A percentile compares a stretch with the other conserved stretches of the same genome.
phyloP scores from a whole-genome alignment of 129 eudicot genomes.

The Arctium lappa region DNA sequence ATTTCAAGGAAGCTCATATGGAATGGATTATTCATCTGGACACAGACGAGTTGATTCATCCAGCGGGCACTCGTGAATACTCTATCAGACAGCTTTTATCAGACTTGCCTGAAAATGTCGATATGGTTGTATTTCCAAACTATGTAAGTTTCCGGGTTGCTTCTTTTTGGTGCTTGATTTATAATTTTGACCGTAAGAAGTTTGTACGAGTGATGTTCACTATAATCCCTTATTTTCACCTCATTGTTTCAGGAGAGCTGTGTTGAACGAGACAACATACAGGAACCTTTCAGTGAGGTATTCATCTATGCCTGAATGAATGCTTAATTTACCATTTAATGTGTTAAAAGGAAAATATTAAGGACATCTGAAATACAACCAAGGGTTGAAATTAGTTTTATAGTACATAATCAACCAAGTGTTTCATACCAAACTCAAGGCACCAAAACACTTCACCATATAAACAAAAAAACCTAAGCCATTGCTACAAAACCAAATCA shows the following conservation, averaged over 20 bases:
- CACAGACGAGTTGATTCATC: slow-evolving; percentile 85
- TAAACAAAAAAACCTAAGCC: too few species aligned
- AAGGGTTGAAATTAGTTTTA: background rate
- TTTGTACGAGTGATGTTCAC: background rate
- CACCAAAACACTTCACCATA: too few species aligned
- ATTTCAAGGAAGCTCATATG: slow-evolving; percentile 62
- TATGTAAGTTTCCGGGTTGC: slow-evolving; percentile 53
- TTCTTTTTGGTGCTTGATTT: background rate
- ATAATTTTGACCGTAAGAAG: background rate
- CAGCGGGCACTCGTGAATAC: slow-evolving; percentile 91
- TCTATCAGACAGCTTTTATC: slow-evolving; percentile 70
- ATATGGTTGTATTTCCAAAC: slow-evolving; percentile 87
- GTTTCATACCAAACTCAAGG: too few species aligned
- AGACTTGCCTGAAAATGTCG: slow-evolving; percentile 70
- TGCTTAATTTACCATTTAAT: background rate
- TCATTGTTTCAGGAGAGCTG: slow-evolving; percentile 75
- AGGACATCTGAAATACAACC: background rate
- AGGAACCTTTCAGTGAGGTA: slow-evolving; percentile 91
- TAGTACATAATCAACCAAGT: too few species aligned
- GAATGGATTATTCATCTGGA: slow-evolving; percentile 97
- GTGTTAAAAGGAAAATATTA: background rate
- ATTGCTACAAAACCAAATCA: too few species aligned
- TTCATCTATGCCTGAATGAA: background rate
- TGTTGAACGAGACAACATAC: slow-evolving; percentile 72
- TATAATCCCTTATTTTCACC: background rate